Evolutionary conservation across 768 basidiomycete species (phyloP).

Genomic region (Bullera alba): DNA sequence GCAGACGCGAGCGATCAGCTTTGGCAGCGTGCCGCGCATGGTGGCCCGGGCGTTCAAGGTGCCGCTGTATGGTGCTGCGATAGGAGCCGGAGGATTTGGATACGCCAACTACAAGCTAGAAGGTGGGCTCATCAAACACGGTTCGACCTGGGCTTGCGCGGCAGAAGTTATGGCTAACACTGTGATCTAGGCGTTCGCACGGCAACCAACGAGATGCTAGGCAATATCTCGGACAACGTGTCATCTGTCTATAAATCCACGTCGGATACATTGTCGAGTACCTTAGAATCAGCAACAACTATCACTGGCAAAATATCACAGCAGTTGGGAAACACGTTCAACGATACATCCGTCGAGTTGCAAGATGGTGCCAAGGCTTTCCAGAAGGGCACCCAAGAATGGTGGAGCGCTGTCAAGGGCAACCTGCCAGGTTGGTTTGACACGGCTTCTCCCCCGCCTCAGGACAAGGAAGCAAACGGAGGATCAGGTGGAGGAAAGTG

Average conservation of each 20-base stretch:
- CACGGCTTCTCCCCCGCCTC: neutral
- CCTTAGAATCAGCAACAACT: slow-evolving; percentile 21
- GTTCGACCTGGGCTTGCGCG: neutral
- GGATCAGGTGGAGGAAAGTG: slow-evolving; percentile 10
- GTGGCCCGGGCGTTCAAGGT: slow-evolving; percentile 80
- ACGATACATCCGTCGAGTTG: slow-evolving; percentile 16
- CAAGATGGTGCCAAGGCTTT: slow-evolving; percentile 30
- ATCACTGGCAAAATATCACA: slow-evolving; percentile 71
- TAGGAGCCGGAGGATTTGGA: slow-evolving; percentile 82
- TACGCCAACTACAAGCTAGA: slow-evolving; percentile 98
- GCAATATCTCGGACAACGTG: slow-evolving; percentile 48
- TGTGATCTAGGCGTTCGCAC: slow-evolving; percentile 53
- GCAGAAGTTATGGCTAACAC: slow-evolving; percentile 1
- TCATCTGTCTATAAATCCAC: slow-evolving; percentile 31
- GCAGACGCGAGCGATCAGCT: slow-evolving; percentile 51
- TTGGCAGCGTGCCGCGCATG: slow-evolving; percentile 80
- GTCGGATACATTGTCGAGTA: slow-evolving; percentile 21
- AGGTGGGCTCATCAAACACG: slow-evolving; percentile 52
- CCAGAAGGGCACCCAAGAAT: slow-evolving; percentile 31
- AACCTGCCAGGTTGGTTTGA: slow-evolving; percentile 13
- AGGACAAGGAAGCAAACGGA: neutral
- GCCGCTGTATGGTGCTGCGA: slow-evolving; percentile 77
- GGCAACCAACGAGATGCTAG: slow-evolving; percentile 64
- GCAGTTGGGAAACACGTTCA: slow-evolving; percentile 55
- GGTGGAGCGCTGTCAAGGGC: slow-evolving; percentile 41